Evolutionary conservation across 2,329 filamentous ascomycete species (phyloP).

Genomic region (Berkeleyomyces basicola): DNA sequence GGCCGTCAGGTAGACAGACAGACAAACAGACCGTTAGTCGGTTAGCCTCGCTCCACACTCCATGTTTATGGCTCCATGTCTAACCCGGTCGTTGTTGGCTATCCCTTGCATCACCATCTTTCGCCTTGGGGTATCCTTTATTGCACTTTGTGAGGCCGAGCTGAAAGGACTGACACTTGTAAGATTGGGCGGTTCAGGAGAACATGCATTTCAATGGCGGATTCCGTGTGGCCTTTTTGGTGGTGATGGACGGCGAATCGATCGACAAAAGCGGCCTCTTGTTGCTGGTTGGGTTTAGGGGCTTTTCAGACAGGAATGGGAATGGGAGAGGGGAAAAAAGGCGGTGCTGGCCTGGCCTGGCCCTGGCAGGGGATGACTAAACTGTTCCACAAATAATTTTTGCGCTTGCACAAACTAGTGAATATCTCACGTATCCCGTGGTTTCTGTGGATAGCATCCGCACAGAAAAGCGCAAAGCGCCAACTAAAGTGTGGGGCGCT

Average conservation of each 20-base stretch:
- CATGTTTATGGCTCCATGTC: not conserved
- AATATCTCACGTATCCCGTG: not conserved
- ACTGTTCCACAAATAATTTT: too few relatives aligned
- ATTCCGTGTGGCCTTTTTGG: not conserved
- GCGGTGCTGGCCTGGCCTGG: too few relatives aligned
- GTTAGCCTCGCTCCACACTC: not conserved
- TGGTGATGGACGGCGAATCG: not conserved
- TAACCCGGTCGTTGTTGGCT: not conserved
- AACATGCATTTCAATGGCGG: not conserved
- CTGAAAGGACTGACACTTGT: not conserved
- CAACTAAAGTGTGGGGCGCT: not conserved
- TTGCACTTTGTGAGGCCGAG: not conserved
- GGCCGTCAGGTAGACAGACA: too few relatives aligned
- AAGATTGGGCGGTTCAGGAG: not conserved
- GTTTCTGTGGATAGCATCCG: not conserved
- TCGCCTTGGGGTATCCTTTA: not conserved
- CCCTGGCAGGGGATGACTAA: too few relatives aligned
- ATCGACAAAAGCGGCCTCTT: not conserved
- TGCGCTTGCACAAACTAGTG: too few relatives aligned
- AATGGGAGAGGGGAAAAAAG: not conserved
- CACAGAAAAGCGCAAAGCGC: not conserved
- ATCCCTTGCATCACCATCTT: conserved; percentile 1
- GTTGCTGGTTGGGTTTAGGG: not conserved
- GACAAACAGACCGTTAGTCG: too few relatives aligned
- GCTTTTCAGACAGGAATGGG: not conserved